phyloP scores from a whole-genome alignment of 768 basidiomycete genomes.

The Termitomyces sp. region DNA sequence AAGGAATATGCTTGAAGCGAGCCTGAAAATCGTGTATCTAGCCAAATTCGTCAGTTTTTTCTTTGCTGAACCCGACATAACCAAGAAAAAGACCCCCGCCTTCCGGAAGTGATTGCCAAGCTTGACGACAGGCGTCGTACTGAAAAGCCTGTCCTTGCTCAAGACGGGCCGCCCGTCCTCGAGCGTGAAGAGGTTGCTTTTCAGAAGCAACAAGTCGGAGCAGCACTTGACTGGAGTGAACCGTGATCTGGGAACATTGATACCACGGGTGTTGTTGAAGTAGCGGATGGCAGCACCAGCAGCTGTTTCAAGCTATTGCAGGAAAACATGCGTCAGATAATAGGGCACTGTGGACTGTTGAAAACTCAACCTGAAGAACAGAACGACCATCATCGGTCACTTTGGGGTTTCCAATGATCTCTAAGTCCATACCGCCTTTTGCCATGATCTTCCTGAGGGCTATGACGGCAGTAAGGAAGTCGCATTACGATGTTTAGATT shows the following conservation, averaged over 20 bases:
- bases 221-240: conserved; percentile 75
- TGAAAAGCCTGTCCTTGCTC: conserved; percentile 60
- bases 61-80: conserved; percentile 25
- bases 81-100: conserved; percentile 26
- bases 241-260: conserved; percentile 79
- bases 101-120: conserved; percentile 84
- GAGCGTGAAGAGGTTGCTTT: conserved; percentile 73
- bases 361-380: conserved; percentile 49
- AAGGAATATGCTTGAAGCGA: conserved; percentile 77
- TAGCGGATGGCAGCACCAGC: conserved; percentile 83
- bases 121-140: conserved; percentile 73
- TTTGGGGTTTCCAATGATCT: conserved; percentile 78
- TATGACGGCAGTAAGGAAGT: conserved; percentile 7
- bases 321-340: background rate
- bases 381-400: conserved; percentile 61
- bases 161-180: conserved; percentile 69
- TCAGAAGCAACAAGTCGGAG: conserved; percentile 70
- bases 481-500: no score
- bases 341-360: background rate
- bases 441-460: conserved; percentile 76
- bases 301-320: conserved; percentile 58
- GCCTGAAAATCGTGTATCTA: conserved; percentile 69
- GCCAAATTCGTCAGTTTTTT: background rate
- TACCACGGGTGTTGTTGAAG: conserved; percentile 68
- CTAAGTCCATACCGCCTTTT: conserved; percentile 59